Base-by-base conservation (phyloP, 176 grass and related monocot genomes). In the Hyparrhenia diplandra region DNA sequence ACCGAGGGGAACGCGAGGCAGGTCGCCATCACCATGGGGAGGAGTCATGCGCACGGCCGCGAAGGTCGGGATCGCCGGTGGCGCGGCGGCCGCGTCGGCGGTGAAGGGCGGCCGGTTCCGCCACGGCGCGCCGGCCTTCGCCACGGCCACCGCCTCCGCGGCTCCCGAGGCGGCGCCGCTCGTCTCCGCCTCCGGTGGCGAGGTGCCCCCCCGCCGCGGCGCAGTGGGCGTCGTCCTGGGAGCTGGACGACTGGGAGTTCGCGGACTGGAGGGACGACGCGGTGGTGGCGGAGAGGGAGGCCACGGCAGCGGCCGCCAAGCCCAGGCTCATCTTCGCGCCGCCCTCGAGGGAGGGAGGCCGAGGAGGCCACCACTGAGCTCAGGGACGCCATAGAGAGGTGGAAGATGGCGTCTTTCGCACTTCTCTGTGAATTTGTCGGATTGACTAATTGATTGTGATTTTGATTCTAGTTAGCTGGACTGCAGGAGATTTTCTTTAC, bases 361-460 rank as follows among this genome's bases (percentile, higher is more conserved):
- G 85, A 91, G 78, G 92, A 90, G 87, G 95, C 95, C 45, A 91
- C 95, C 58, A 73, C 64, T 1, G 90, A 94, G 80, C 84, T 98
- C 20, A 83, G 64, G 13, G 86, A 86, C 74, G 92, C 90, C 20
- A 71, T 98, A 57, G 86, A 87, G 36, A 88, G 80, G 95, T 98
- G 68, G 88, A 51, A 76, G 20, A 80, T 84, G 1, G 34, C 18
- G 13, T 9, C 37, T 59, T 73, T 54, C 11, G 14, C 11, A 1
- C 23, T 18, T 39, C n/a, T 25, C 3, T 25, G 0, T 13, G 18
- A 17, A 69, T 75, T 80, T 23, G 3, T 76, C 25, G 18, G 35
- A 36, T 76, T 63, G 76, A 40, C 37, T 10, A 10, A 40, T 9
- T 40, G 23, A 73, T 57, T 58, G 4, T 29, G 13, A 39, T 52